Percentiles rank a stretch among this genome's conserved stretches.
These are phyloP conservation scores for Trebouxia sp. DNA, from an alignment of 139 green algal genomes.

Conservation along the genomic window DNA sequence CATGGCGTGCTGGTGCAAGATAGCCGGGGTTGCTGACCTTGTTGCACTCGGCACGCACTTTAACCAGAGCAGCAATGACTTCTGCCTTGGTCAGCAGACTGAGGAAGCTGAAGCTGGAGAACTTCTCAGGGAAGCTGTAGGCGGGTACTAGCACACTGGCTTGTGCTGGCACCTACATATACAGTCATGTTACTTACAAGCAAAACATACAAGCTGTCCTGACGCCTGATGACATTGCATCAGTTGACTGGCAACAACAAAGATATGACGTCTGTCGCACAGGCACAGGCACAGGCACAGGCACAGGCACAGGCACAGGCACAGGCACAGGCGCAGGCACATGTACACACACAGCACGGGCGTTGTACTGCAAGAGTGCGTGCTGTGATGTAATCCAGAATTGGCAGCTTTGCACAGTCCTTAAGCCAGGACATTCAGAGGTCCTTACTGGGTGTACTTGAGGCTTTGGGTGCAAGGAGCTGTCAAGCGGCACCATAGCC, in stretches of 20 bases:
- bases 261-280: no score
- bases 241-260: no score
- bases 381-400: not conserved
- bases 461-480: not conserved
- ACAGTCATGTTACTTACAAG: not conserved
- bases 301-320: no score
- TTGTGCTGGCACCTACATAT: constrained; percentile 6
- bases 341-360: no score
- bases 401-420: not conserved
- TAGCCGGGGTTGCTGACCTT: constrained; percentile 48
- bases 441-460: not conserved
- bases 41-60: constrained; percentile 57
- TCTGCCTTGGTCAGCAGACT: constrained; percentile 80
- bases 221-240: not conserved
- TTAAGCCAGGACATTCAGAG: not conserved
- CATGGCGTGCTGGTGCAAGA: constrained; percentile 33
- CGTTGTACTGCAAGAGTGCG: no score
- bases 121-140: constrained; percentile 76
- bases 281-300: no score
- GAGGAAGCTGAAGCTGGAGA: constrained; percentile 77
- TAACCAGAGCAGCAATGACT: constrained; percentile 59
- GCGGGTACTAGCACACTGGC: constrained; percentile 51
- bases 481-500: constrained; percentile 7
- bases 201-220: not conserved
- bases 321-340: no score